These are phyloP conservation scores for Chlorencoelia australis DNA, from an alignment of 2,329 filamentous ascomycete genomes.

Conservation along the genomic window DNA sequence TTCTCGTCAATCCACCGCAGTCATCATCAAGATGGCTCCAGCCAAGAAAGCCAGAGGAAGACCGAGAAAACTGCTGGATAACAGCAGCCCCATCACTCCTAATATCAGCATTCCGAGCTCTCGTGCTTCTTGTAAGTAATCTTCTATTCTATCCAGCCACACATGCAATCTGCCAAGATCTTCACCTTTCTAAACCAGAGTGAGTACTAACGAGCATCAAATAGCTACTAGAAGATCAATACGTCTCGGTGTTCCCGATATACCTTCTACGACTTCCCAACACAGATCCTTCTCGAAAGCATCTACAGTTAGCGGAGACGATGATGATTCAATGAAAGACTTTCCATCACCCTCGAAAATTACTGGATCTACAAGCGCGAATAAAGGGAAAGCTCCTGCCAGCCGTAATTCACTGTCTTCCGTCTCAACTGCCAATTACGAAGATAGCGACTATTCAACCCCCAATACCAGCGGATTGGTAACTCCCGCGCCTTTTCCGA, in stretches of 20 bases:
- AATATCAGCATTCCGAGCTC: constrained; percentile 12
- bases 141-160: not conserved
- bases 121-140: constrained; percentile 20
- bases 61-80: constrained; percentile 11
- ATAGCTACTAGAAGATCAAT: constrained; percentile 16
- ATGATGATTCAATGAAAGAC: constrained; percentile 12
- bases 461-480: constrained; percentile 48
- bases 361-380: constrained; percentile 7
- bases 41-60: constrained; percentile 15
- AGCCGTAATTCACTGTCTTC: constrained; percentile 31
- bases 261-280: constrained; percentile 4
- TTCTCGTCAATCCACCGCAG: too few species aligned
- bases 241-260: constrained; percentile 9
- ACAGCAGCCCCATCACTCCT: constrained; percentile 9
- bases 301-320: constrained; percentile 4
- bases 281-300: not conserved
- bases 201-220: constrained; percentile 5
- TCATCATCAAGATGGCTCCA: constrained; percentile 14
- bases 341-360: constrained; percentile 12
- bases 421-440: constrained; percentile 30
- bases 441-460: constrained; percentile 45
- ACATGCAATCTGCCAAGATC: not conserved
- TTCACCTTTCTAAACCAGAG: too few species aligned
- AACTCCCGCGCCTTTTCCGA: constrained; percentile 34
- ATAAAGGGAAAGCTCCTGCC: constrained; percentile 20